A percentile compares a stretch with the other conserved stretches of the same genome.
These are phyloP conservation scores for Carex pumila DNA, from an alignment of 176 grass and related monocot genomes.

Conservation along the genomic window DNA sequence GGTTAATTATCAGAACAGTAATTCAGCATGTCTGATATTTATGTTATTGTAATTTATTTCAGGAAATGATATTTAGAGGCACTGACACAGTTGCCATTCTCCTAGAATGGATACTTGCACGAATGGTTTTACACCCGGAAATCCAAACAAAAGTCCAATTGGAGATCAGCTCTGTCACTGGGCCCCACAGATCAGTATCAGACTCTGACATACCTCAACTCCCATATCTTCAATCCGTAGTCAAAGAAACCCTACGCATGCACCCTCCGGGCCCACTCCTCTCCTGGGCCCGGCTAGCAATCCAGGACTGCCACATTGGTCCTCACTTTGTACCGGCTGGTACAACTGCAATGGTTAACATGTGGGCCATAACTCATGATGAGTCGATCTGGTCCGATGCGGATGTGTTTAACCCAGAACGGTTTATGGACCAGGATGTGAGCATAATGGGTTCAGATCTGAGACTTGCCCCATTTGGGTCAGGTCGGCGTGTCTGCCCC, in stretches of 20 bases:
- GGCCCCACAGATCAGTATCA: conserved; percentile 11
- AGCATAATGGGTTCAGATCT: conserved; percentile 62
- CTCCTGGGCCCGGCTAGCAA: conserved; percentile 69
- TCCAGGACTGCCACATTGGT: conserved; percentile 53
- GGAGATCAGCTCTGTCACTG: conserved; percentile 45
- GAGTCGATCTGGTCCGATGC: conserved; percentile 45
- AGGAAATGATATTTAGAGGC: conserved; percentile 92
- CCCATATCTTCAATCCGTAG: conserved; percentile 51
- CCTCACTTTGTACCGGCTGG: conserved; percentile 55
- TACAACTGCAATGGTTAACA: conserved; percentile 90
- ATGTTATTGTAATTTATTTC: neutral
- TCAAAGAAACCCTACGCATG: conserved; percentile 77
- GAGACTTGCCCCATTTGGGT: conserved; percentile 62
- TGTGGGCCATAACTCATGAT: conserved; percentile 84
- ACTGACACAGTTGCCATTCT: conserved; percentile 70
- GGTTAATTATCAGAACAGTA: neutral
- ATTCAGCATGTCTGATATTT: neutral
- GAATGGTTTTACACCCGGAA: conserved; percentile 69
- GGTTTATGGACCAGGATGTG: conserved; percentile 55
- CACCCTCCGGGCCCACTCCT: conserved; percentile 78
- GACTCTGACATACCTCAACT: conserved; percentile 50
- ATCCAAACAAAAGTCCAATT: conserved; percentile 59
- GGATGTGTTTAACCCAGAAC: conserved; percentile 42
- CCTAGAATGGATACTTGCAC: conserved; percentile 74
- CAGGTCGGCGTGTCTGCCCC: conserved; percentile 60